Conservation (phyloP, 371 early-diverging fungal species). For the Mortierella sp. region DNA sequence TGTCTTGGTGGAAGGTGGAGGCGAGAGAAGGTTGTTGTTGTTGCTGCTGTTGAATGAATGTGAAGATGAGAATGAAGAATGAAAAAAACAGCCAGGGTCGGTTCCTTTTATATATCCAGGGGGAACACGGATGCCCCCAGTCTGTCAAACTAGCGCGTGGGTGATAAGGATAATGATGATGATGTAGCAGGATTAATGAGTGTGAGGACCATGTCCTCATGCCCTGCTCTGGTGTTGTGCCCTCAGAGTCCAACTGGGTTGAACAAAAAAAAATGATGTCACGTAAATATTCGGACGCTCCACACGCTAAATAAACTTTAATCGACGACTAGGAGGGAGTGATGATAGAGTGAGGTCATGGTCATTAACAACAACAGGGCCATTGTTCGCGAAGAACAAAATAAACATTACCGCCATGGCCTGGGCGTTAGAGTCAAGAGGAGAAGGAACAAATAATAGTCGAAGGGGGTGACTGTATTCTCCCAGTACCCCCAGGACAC, state of each 20-base stretch:
- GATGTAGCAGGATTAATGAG: not conserved
- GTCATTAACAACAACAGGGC: not conserved
- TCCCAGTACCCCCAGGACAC: no score
- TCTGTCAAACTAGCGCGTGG: not conserved
- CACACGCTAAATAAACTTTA: not conserved
- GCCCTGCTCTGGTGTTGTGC: not conserved
- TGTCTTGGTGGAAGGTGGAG: not conserved
- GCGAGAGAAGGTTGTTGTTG: not conserved
- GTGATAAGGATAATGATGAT: not conserved
- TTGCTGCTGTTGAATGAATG: not conserved
- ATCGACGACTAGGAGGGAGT: not conserved
- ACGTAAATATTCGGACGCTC: not conserved
- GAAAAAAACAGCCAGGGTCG: not conserved
- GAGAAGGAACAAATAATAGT: not conserved
- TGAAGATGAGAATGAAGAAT: slow-evolving; percentile 21
- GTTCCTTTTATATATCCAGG: slow-evolving; percentile 15
- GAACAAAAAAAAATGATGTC: not conserved
- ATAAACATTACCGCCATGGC: not conserved
- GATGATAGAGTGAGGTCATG: not conserved
- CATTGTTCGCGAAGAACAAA: not conserved
- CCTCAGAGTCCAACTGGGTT: not conserved
- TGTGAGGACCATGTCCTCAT: not conserved
- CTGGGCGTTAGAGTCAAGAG: not conserved
- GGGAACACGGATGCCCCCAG: no score
- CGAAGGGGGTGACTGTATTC: not conserved